Base-by-base conservation (phyloP, 306 rosid species). In the Urtica urens region DNA sequence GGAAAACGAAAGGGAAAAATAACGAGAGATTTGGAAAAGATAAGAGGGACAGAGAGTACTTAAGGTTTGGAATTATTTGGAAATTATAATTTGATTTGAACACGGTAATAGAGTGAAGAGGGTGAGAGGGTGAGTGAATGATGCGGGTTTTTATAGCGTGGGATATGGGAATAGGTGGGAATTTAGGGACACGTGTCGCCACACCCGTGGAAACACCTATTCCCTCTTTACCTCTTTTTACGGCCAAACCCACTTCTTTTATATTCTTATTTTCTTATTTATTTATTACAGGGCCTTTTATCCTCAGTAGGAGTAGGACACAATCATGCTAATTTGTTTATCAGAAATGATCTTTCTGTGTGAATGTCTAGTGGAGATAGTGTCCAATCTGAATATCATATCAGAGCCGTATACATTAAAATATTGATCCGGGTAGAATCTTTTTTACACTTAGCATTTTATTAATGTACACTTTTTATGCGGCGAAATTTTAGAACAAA, bases 101-200 rank as follows among this genome's bases (percentile, higher is more conserved):
- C 63, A 35, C 28, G 52, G n/a, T n/a, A n/a, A n/a, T 23, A 24
- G 64, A 21, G 40, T 35, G 65, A 42, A 37, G 56, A 42, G 38
- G 11, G 40, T 28, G 33, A 4, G 10, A 28, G 10, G 10, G 33
- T 28, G n/a, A n/a, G 33, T 33, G 63, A 24, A 45, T 35, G 20
- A 39, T 44, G 51, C 51, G 54, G 34, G 31, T 18, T n/a, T 34
- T 38, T 35, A 68, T 45, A 22, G 27, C 27, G 46, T 17, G 33
- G 28, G 70, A 47, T n/a, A n/a, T 17, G 35, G 23, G 49, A 23
- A 10, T 63, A 60, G 38, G 50, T 35, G 24, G 37, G 49, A 55
- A 59, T 18, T 61, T 37, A 12, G 47, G 65, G 80, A 75, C 86
- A 78, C 22, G 39, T 68, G 72, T 72, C 76, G 55, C 51, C 18